These are phyloP conservation scores for Gymnopus androsaceus DNA, from an alignment of 1,284 basidiomycete genomes.

Conservation along the genomic window DNA sequence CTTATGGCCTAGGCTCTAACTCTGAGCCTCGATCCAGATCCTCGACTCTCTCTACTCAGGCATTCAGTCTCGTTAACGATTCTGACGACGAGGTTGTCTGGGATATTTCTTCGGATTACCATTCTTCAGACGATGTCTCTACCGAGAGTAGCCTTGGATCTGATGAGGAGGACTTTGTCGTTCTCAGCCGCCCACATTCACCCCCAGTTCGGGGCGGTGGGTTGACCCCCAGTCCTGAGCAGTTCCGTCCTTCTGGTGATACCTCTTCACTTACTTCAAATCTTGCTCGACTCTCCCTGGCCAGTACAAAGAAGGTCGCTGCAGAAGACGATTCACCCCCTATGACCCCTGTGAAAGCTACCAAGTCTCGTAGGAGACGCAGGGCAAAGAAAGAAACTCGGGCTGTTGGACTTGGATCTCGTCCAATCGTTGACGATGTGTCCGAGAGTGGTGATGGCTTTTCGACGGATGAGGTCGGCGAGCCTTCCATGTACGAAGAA, in stretches of 20 bases:
- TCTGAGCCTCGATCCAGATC: conserved; percentile 21
- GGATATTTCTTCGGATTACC: conserved; percentile 30
- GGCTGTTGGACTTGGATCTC: conserved; percentile 31
- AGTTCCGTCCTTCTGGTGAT: not conserved
- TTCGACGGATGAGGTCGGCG: conserved; percentile 20
- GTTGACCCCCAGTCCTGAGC: conserved; percentile 2
- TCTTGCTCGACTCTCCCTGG: not conserved
- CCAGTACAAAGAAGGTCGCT: not conserved
- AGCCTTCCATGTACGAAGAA: conserved; percentile 47
- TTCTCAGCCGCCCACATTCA: conserved; percentile 37
- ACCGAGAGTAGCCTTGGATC: conserved; percentile 21
- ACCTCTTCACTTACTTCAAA: not conserved
- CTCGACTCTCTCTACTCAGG: conserved; percentile 19
- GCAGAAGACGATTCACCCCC: not conserved
- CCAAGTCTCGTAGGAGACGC: conserved; percentile 4
- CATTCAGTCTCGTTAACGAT: conserved; percentile 23
- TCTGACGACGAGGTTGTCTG: conserved; percentile 64
- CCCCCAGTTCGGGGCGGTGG: conserved; percentile 8
- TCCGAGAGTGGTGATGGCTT: conserved; percentile 45
- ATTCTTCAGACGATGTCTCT: conserved; percentile 26
- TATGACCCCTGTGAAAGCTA: not conserved
- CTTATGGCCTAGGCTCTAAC: conserved; percentile 10
- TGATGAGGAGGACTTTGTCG: conserved; percentile 43
- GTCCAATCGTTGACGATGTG: conserved; percentile 54
- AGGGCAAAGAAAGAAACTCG: conserved; percentile 11